phyloP scores from a whole-genome alignment of 2,329 filamentous ascomycete genomes.

The Mycosphaerella arachidis region DNA sequence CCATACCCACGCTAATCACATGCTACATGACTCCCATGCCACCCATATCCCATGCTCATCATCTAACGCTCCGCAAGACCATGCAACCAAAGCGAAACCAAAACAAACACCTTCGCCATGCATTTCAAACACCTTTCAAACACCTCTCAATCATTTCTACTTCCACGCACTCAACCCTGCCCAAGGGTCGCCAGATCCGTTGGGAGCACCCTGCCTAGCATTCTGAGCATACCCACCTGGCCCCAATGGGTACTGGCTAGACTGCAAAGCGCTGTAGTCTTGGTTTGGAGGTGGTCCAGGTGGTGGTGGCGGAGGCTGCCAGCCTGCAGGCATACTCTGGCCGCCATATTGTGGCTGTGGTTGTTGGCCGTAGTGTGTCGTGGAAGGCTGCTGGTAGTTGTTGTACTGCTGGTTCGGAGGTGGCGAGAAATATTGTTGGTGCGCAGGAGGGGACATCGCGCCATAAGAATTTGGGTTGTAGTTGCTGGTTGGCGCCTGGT shows the following conservation, averaged over 20 bases:
- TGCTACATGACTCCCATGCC: not conserved
- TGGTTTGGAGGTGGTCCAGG: slow-evolving; percentile 56
- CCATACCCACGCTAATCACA: not conserved
- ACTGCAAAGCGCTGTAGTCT: slow-evolving; percentile 45
- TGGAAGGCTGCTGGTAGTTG: slow-evolving; percentile 43
- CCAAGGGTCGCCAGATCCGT: slow-evolving; percentile 57
- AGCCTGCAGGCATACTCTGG: slow-evolving; percentile 54
- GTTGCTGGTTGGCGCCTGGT: slow-evolving; percentile 12
- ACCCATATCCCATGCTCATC: not conserved
- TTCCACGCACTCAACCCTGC: slow-evolving; percentile 68
- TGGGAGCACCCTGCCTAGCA: slow-evolving; percentile 41
- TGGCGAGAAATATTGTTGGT: slow-evolving; percentile 52
- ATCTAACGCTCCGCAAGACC: not conserved
- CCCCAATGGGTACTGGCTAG: slow-evolving; percentile 41
- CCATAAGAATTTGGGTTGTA: slow-evolving; percentile 48
- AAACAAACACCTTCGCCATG: slow-evolving; percentile 1
- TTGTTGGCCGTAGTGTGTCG: slow-evolving; percentile 57
- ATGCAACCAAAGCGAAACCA: not conserved
- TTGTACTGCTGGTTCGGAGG: slow-evolving; percentile 39
- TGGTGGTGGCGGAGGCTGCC: slow-evolving; percentile 63
- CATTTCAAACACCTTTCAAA: not conserved
- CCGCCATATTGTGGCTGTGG: slow-evolving; percentile 33
- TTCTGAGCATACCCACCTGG: slow-evolving; percentile 54
- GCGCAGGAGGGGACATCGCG: slow-evolving; percentile 50
- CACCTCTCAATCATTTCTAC: slow-evolving; percentile 32